Base-by-base conservation (phyloP, 1,284 basidiomycete genomes). In the Phylloporus gajari region DNA sequence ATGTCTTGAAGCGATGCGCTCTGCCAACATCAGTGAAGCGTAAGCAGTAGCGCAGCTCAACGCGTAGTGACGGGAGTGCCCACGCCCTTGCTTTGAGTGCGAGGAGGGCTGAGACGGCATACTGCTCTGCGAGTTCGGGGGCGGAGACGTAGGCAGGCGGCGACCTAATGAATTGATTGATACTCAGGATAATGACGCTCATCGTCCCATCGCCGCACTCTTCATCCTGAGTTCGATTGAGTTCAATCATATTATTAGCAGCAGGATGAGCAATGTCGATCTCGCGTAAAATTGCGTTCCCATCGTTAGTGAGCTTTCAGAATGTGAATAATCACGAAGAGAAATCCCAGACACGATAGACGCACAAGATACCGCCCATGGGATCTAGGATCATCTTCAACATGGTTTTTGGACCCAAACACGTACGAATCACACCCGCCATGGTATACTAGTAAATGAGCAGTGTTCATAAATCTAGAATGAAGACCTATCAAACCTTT, bases 311-410 rank as follows among this genome's bases (percentile, higher is more conserved):
- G 62, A 99, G 86, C 73, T 95, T 97, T 76, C 11, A 58, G 17
- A 69, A 67, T 3, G 15, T 69, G 58, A 25, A 71, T 64, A 30
- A 68, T 32, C 48, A 13, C 32, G 46, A 68, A 46, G 40, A 65
- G n/a, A 15, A 53, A 48, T 6, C 35, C n/a, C 3, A 68, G 30
- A 73, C 38, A 66, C 9, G 65, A 66, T 48, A 25, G 27, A 88
- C 94, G 80, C 76, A 97, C 95, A 97, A 80, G 77, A 98, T 98
- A 68, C 97, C 96, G 70, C 97, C 97, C 97, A 98, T 98, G 5
- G 97, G 96, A 86, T 99, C 97, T 65, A 98, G 86, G 78, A 99
- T 98, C 97, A 99, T 99, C 89, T 99, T 99, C 74, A 99, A 88
- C 97, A 99, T 99, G 60, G 97, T 93, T 82, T 98, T 97, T 7